A percentile compares a stretch with the other conserved stretches of the same genome.
Evolutionary conservation across 495 filamentous ascomycete genomes (phyloP).

Genomic region (Penicillium coprophilum): DNA sequence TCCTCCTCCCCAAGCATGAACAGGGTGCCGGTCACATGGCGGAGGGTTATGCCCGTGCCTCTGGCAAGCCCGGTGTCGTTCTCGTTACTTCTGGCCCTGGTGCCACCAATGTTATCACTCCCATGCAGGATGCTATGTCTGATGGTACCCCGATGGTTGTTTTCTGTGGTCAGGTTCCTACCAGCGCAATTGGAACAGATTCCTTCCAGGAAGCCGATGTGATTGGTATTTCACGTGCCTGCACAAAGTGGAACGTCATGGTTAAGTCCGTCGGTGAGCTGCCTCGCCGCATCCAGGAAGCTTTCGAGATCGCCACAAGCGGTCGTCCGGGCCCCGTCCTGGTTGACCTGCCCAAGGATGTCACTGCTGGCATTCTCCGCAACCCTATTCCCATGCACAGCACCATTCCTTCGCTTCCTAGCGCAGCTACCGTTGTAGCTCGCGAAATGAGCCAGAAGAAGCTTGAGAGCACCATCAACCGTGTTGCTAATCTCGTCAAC

Average conservation of each 20-base stretch:
- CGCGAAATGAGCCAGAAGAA: constrained; percentile 48
- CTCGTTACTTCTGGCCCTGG: constrained; percentile 66
- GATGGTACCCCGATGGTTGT: constrained; percentile 65
- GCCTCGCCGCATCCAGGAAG: constrained; percentile 59
- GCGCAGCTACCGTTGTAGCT: constrained; percentile 57
- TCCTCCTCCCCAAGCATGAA: constrained; percentile 63
- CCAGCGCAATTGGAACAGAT: constrained; percentile 57
- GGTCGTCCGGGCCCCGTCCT: constrained; percentile 63
- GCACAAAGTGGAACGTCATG: constrained; percentile 67
- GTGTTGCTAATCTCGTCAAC: constrained; percentile 56
- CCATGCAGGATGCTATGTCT: constrained; percentile 62
- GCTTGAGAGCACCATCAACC: constrained; percentile 49
- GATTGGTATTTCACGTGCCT: constrained; percentile 59
- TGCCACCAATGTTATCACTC: constrained; percentile 62
- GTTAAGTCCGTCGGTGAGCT: constrained; percentile 61
- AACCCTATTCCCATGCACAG: constrained; percentile 57
- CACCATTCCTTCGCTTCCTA: constrained; percentile 56
- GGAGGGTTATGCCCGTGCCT: constrained; percentile 62
- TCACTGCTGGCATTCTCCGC: constrained; percentile 52
- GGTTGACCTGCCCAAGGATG: constrained; percentile 62
- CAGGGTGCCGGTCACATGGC: constrained; percentile 68
- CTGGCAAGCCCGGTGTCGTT: constrained; percentile 62
- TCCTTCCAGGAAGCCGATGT: constrained; percentile 67
- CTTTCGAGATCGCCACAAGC: constrained; percentile 61
- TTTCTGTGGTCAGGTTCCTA: constrained; percentile 61